These are phyloP conservation scores for Tolypocladium sp. DNA, from an alignment of 2,329 filamentous ascomycete genomes.

Conservation along the genomic window DNA sequence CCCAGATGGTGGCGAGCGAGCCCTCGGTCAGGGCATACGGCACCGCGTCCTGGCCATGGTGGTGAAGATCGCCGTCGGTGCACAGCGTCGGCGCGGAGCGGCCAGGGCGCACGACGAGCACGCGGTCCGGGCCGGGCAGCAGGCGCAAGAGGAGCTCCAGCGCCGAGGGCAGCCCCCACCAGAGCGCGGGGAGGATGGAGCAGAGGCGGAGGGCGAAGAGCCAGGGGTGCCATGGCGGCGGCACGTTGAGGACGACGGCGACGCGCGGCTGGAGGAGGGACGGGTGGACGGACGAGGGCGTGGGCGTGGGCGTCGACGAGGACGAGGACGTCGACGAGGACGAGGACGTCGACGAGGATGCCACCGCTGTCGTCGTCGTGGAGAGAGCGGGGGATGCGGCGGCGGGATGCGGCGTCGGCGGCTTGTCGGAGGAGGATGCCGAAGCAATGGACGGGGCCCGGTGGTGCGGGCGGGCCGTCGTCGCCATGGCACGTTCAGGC, in stretches of 20 bases:
- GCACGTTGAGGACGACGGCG: conserved; percentile 68
- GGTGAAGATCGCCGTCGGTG: neutral
- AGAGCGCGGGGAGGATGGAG: conserved; percentile 60
- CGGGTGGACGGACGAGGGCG: conserved; percentile 13
- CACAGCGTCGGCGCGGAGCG: conserved; percentile 2
- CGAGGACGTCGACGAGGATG: neutral
- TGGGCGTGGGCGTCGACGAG: neutral
- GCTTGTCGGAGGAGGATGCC: conserved; percentile 5
- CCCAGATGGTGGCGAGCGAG: conserved; percentile 65
- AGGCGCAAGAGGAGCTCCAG: conserved; percentile 60
- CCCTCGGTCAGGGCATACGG: conserved; percentile 52
- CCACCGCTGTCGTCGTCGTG: neutral
- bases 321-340: neutral
- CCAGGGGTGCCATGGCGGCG: conserved; percentile 62
- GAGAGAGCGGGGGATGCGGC: neutral
- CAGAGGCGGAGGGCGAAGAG: conserved; percentile 64
- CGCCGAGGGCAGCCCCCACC: conserved; percentile 62
- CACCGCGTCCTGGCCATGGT: conserved; percentile 10
- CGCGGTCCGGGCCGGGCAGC: conserved; percentile 28
- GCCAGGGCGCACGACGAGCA: conserved; percentile 15
- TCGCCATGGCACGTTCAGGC: conserved; percentile 12
- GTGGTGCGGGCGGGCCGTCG: conserved; percentile 11
- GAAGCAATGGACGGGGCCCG: conserved; percentile 9
- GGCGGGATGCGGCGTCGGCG: neutral
- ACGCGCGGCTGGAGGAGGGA: conserved; percentile 64